Evolutionary conservation across 331 rosid species (phyloP).

Genomic region (Dryas integrifolia): DNA sequence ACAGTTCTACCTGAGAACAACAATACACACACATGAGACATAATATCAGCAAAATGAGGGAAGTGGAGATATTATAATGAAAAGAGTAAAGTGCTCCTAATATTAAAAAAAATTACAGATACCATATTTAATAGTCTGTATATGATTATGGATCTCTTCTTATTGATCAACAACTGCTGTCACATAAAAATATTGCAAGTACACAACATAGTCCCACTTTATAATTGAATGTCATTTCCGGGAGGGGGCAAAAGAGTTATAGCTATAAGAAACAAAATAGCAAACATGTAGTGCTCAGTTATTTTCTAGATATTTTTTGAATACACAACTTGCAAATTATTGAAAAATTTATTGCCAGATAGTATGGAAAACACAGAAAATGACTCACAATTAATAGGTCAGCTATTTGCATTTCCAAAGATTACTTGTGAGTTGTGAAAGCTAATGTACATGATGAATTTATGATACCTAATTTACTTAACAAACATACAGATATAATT

Average conservation of each 20-base stretch:
- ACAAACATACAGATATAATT: background rate
- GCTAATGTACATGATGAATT: slow-evolving; percentile 3
- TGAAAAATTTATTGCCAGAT: background rate
- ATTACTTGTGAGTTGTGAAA: slow-evolving; percentile 3
- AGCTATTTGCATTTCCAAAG: background rate
- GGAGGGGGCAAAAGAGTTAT: background rate
- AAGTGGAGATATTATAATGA: background rate
- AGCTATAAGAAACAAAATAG: background rate
- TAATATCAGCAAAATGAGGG: slow-evolving; percentile 10
- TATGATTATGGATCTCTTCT: background rate
- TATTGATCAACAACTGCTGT: background rate
- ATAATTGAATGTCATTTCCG: background rate
- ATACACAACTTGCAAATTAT: background rate
- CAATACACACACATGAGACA: slow-evolving; percentile 17
- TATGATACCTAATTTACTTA: background rate
- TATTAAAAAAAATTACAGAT: slow-evolving; percentile 1
- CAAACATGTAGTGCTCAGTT: too few species aligned
- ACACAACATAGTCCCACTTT: too few species aligned
- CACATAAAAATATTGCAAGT: background rate
- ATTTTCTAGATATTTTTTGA: background rate
- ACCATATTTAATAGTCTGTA: background rate
- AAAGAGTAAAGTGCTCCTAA: background rate
- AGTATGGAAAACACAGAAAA: background rate
- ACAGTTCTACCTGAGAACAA: slow-evolving; percentile 80
- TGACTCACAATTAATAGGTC: background rate